A percentile compares a stretch with the other conserved stretches of the same genome.
Conservation (phyloP, 176 grass and related monocot genomes). For the Sorghum bicolor region DNA sequence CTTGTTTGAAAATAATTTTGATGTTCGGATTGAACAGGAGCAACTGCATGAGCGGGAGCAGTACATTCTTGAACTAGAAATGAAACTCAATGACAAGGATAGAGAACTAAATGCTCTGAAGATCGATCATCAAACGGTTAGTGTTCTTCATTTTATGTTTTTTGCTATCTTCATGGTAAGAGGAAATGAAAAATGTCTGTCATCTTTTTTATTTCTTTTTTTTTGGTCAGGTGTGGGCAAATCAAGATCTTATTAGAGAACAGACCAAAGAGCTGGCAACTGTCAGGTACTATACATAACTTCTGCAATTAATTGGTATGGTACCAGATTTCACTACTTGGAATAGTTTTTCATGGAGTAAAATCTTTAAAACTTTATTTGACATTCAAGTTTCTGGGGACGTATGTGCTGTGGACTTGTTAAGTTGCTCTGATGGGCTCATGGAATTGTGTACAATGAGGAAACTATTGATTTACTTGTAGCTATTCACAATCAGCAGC, state of each 20-base stretch:
- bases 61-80: constrained; percentile 84
- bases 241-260: constrained; percentile 95
- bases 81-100: constrained; percentile 79
- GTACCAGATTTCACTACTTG: not conserved
- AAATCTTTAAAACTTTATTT: not conserved
- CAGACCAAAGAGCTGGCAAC: constrained; percentile 90
- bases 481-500: not conserved
- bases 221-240: constrained; percentile 78
- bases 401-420: not conserved
- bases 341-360: not conserved
- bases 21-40: constrained; percentile 50
- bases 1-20: constrained; percentile 2
- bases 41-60: constrained; percentile 90
- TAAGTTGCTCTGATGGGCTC: not conserved
- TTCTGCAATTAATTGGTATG: not conserved
- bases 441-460: not conserved
- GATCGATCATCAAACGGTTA: constrained; percentile 90
- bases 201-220: not conserved
- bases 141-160: constrained; percentile 31
- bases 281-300: constrained; percentile 52
- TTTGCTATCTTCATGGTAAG: constrained; percentile 1
- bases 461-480: not conserved
- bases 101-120: constrained; percentile 78
- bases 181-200: not conserved
- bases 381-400: constrained; percentile 2